A percentile compares a stretch with the other conserved stretches of the same genome.
phyloP scores from a whole-genome alignment of 768 basidiomycete genomes.

The Psilocybe azurescens region DNA sequence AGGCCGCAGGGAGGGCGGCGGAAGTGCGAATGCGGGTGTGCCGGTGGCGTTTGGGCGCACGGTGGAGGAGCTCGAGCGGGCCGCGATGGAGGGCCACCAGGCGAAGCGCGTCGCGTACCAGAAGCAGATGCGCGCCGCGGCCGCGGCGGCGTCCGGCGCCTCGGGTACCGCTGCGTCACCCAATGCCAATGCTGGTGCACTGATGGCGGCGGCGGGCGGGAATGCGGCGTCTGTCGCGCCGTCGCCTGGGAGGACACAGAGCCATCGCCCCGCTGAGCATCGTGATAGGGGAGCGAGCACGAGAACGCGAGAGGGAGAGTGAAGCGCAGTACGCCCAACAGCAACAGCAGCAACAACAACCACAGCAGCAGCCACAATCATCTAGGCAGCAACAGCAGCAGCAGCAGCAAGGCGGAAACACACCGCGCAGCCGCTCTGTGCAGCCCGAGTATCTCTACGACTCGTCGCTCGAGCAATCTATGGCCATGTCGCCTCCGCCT shows the following conservation, averaged over 20 bases:
- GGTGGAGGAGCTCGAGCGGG: slow-evolving; percentile 29
- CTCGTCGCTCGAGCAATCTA: slow-evolving; percentile 65
- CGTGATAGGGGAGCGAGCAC: background rate
- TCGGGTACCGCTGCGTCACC: slow-evolving; percentile 44
- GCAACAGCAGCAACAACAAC: background rate
- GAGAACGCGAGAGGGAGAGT: background rate
- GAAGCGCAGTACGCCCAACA: slow-evolving; percentile 27
- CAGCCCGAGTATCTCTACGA: slow-evolving; percentile 81
- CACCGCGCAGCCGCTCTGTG: slow-evolving; percentile 55
- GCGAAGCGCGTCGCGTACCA: slow-evolving; percentile 34
- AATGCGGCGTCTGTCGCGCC: slow-evolving; percentile 34
- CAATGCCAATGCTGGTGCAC: slow-evolving; percentile 20
- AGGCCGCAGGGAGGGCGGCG: too few relatives aligned
- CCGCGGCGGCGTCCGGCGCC: slow-evolving; percentile 5
- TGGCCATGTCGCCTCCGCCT: slow-evolving; percentile 29
- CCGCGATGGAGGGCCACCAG: slow-evolving; percentile 33
- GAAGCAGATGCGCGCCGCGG: slow-evolving; percentile 70
- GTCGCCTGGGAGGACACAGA: slow-evolving; percentile 50
- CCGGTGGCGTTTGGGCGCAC: slow-evolving; percentile 28
- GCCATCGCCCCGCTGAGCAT: slow-evolving; percentile 54
- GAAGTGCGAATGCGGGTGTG: slow-evolving; percentile 24
- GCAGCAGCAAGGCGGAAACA: slow-evolving; percentile 25
- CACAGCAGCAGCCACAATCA: background rate
- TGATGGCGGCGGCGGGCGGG: slow-evolving; percentile 30
- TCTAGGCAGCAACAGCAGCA: slow-evolving; percentile 23